Base-by-base conservation (phyloP, 495 filamentous ascomycete species). In the Neurospora sp. region DNA sequence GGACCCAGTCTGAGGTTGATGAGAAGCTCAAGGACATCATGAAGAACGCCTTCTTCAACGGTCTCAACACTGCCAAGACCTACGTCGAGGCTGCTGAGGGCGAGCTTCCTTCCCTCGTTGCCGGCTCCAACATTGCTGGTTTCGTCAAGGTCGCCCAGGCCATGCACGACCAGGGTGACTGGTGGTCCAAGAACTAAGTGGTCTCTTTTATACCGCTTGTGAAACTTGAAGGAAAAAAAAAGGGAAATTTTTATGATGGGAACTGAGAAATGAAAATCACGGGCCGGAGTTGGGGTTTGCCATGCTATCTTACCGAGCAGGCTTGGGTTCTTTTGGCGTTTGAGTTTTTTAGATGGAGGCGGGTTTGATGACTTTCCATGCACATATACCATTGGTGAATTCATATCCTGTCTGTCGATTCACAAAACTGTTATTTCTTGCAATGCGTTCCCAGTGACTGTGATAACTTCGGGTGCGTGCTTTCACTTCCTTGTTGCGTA, bases 111-210 rank as follows among this genome's bases (percentile, higher is more conserved):
- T 93, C 90, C 74, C 85, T 99, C 77, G 94, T 98, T 35, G 93
- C 93, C 76, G 96, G 96, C 78, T 91, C 89, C 85, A 99, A 99
- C 85, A 96, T 99, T 84, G 96, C 96, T 71, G 96, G 96, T 69
- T 99, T 98, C 85, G 91, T 90, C 81, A 99, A 98, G 90, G 96
- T 98, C 69, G 96, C 91, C 48, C 89, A 89, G 76, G 95, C 96
- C 78, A 98, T 98, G 94, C 88, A 92, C 80, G 94, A 96, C 81
- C 95, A 97, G 82, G 96, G 96, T 79, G 95, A 98, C 85, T 99
- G 94, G 95, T 99, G 94, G 94, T 71, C 71, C 69, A 79, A 74
- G 77, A 59, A 70, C n/a, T 79, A 76, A 79, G 44, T 20, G 44
- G 73, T 41, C 2, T 31, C 18, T 39, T 20, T 72, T 14, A 35